Conservation (phyloP, 2,329 filamentous ascomycete genomes). For the Fusarium sp. region DNA sequence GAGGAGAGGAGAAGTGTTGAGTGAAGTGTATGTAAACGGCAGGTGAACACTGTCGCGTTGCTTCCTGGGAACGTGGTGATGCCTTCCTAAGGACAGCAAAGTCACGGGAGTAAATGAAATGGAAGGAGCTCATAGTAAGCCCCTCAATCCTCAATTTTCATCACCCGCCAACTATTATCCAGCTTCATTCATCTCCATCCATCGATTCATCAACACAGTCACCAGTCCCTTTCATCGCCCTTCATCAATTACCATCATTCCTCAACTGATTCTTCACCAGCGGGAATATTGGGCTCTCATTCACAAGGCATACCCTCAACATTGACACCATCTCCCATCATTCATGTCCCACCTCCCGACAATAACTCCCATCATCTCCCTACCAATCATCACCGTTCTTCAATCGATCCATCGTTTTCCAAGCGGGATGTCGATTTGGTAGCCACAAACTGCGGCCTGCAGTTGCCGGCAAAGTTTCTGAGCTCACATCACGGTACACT, state of each 20-base stretch:
- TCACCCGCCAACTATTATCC: background rate
- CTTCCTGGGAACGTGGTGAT: background rate
- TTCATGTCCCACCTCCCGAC: no score
- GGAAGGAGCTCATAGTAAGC: background rate
- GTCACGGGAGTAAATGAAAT: background rate
- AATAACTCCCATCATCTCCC: background rate
- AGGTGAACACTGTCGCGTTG: background rate
- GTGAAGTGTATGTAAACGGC: background rate
- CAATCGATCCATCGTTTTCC: background rate
- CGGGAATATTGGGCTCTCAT: background rate
- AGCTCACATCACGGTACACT: no score
- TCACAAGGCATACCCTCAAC: background rate
- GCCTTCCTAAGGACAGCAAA: background rate
- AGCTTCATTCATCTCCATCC: background rate
- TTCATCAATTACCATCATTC: no score
- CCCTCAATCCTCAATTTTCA: background rate
- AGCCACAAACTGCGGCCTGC: accelerated
- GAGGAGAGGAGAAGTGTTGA: background rate
- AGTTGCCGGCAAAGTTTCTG: background rate
- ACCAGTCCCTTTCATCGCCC: background rate
- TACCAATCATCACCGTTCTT: background rate
- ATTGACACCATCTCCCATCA: background rate
- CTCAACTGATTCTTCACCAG: background rate
- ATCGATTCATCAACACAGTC: background rate
- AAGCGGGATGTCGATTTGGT: background rate